Conservation (phyloP, 208 protist species). For the Leishmania mexicana region DNA sequence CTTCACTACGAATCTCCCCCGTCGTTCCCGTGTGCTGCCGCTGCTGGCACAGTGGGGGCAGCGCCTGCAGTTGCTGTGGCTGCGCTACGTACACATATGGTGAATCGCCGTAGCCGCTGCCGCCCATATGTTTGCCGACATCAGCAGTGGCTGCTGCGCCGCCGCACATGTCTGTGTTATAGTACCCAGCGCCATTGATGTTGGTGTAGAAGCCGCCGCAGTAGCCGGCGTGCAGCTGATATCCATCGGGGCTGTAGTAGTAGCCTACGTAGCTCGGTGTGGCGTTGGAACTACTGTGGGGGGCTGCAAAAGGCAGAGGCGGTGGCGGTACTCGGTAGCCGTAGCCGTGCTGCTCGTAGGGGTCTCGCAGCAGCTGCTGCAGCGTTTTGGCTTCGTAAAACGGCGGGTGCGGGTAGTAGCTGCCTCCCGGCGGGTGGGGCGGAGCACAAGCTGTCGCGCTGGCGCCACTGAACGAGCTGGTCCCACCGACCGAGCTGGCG, state of each 20-base stretch:
- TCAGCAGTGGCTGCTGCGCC: background rate
- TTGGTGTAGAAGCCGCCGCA: background rate
- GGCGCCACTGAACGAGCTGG: background rate
- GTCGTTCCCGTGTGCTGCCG: background rate
- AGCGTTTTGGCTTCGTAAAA: conserved; percentile 14
- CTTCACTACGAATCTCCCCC: background rate
- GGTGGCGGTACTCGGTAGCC: background rate
- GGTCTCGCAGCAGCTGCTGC: background rate
- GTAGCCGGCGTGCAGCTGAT: background rate
- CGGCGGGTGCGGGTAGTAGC: background rate
- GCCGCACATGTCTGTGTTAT: background rate
- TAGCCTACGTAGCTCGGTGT: background rate
- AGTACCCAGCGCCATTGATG: background rate
- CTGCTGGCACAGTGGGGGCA: background rate
- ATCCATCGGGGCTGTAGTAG: background rate
- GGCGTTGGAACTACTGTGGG: background rate
- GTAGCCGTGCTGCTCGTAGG: conserved; percentile 1
- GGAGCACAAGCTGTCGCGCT: background rate
- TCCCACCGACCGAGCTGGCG: background rate
- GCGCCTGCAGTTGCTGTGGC: background rate
- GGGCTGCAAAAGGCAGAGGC: background rate
- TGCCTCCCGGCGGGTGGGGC: background rate
- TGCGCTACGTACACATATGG: background rate
- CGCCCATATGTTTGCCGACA: background rate
- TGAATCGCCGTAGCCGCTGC: background rate